Percentiles rank a stretch among this genome's conserved stretches.
Evolutionary conservation across 257 asterid genomes (phyloP).

Genomic region (Mentha longifolia): DNA sequence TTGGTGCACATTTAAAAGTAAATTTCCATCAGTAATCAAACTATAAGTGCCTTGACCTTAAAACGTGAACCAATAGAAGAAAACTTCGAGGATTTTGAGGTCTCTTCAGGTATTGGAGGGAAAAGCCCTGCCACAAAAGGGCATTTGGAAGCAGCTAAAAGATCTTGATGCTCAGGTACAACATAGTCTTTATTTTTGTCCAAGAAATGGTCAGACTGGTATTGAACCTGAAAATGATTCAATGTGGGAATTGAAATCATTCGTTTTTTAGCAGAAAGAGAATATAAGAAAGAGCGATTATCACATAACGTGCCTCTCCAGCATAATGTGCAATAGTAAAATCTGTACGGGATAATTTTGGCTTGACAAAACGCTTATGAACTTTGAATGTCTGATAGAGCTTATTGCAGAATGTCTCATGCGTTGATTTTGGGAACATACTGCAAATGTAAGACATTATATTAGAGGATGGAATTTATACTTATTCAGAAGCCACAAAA

Average conservation of each 20-base stretch:
- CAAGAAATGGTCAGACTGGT: conserved; percentile 90
- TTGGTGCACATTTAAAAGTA: conserved; percentile 10
- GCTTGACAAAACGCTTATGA: conserved; percentile 93
- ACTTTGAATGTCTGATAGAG: conserved; percentile 91
- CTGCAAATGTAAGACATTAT: conserved; percentile 53
- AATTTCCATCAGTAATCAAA: background rate
- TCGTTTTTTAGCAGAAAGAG: conserved; percentile 29
- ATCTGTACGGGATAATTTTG: conserved; percentile 95
- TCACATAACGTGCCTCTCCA: conserved; percentile 78
- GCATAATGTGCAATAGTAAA: conserved; percentile 90
- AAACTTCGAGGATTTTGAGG: conserved; percentile 87
- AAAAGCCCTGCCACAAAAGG: conserved; percentile 96
- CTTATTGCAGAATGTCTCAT: conserved; percentile 93
- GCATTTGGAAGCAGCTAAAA: conserved; percentile 83
- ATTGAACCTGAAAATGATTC: conserved; percentile 74
- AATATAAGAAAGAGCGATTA: conserved; percentile 11
- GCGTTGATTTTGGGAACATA: conserved; percentile 98
- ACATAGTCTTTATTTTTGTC: conserved; percentile 99
- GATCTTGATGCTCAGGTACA: conserved; percentile 96
- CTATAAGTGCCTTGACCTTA: conserved; percentile 61
- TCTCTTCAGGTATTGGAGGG: conserved; percentile 84
- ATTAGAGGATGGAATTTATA: conserved; percentile 34
- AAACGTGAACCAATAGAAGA: conserved; percentile 98
- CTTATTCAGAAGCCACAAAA: conserved; percentile 11
- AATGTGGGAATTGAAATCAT: conserved; percentile 33